Conservation (phyloP, 352 stramenopile genomes). For the Phytophthora cryptogea region DNA sequence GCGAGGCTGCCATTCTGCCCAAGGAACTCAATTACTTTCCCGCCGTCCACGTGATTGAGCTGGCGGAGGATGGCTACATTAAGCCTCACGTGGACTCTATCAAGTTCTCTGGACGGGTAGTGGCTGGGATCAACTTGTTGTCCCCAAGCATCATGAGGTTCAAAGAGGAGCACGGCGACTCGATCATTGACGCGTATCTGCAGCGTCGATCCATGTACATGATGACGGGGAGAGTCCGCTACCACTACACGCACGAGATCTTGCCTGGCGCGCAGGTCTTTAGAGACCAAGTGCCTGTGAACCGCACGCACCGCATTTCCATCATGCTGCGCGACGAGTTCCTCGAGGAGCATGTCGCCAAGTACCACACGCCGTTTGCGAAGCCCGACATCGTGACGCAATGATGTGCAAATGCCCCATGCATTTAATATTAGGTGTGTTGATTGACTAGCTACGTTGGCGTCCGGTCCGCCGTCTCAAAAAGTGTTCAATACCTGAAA, state of each 20-base stretch:
- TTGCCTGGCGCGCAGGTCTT: slow-evolving; percentile 69
- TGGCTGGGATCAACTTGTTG: slow-evolving; percentile 77
- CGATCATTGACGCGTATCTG: slow-evolving; percentile 67
- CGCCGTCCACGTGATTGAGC: slow-evolving; percentile 84
- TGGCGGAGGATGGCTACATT: slow-evolving; percentile 84
- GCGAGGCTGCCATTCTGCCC: slow-evolving; percentile 61
- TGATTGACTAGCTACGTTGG: slow-evolving; percentile 31
- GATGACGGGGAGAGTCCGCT: slow-evolving; percentile 84
- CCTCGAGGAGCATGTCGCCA: slow-evolving; percentile 42
- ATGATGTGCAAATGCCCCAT: slow-evolving; percentile 25
- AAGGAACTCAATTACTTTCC: slow-evolving; percentile 69
- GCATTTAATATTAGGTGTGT: slow-evolving; percentile 40
- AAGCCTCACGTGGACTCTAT: slow-evolving; percentile 87
- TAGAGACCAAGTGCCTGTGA: slow-evolving; percentile 49
- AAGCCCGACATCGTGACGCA: slow-evolving; percentile 24
- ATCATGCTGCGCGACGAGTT: slow-evolving; percentile 84
- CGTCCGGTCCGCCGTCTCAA: slow-evolving; percentile 21
- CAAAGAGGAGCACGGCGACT: slow-evolving; percentile 78
- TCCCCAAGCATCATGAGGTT: slow-evolving; percentile 87
- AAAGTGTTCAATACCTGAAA: slow-evolving; percentile 26
- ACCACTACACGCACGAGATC: slow-evolving; percentile 89
- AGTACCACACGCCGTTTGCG: slow-evolving; percentile 40
- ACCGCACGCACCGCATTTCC: slow-evolving; percentile 80
- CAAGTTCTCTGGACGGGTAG: slow-evolving; percentile 85
- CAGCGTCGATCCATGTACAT: slow-evolving; percentile 85